These are phyloP conservation scores for Colletotrichum spaethianum DNA, from an alignment of 2,329 filamentous ascomycete species.

Conservation along the genomic window DNA sequence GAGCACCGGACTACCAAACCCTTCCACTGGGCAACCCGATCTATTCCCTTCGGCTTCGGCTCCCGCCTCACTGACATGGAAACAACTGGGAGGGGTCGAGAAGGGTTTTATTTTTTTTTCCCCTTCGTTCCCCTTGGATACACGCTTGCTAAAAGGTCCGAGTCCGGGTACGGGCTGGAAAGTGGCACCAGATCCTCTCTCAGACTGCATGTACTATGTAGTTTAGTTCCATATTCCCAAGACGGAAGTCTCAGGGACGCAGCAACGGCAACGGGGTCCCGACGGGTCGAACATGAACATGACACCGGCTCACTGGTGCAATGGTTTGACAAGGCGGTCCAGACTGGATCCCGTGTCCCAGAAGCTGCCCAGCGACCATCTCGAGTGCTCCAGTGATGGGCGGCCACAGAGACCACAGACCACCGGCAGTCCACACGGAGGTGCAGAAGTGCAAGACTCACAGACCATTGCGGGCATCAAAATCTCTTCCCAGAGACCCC, in stretches of 20 bases:
- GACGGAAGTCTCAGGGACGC: background rate
- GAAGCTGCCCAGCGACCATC: constrained; percentile 19
- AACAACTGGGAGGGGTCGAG: constrained; percentile 24
- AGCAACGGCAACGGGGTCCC: constrained; percentile 7
- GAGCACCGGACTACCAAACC: constrained; percentile 31
- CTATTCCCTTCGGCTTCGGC: constrained; percentile 18
- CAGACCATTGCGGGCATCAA: constrained; percentile 35
- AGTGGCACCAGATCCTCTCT: constrained; percentile 1
- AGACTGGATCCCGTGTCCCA: constrained; percentile 13
- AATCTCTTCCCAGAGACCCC: constrained; percentile 5
- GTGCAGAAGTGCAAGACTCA: constrained; percentile 19
- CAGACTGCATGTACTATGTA: constrained; percentile 2
- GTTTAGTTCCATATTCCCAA: constrained; percentile 2
- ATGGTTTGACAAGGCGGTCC: background rate
- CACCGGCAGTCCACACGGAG: constrained; percentile 8
- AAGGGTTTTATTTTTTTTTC: constrained; percentile 8
- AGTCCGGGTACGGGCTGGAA: constrained; percentile 3
- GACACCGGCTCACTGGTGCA: background rate
- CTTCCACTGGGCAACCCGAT: constrained; percentile 39
- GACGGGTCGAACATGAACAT: constrained; percentile 14
- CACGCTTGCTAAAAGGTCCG: constrained; percentile 7
- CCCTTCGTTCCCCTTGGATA: background rate
- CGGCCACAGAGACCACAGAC: constrained; percentile 29
- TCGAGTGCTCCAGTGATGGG: constrained; percentile 7
- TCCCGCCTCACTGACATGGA: constrained; percentile 16